Evolutionary conservation across 352 stramenopile species (phyloP).

Genomic region (Pythium insidiosum): DNA sequence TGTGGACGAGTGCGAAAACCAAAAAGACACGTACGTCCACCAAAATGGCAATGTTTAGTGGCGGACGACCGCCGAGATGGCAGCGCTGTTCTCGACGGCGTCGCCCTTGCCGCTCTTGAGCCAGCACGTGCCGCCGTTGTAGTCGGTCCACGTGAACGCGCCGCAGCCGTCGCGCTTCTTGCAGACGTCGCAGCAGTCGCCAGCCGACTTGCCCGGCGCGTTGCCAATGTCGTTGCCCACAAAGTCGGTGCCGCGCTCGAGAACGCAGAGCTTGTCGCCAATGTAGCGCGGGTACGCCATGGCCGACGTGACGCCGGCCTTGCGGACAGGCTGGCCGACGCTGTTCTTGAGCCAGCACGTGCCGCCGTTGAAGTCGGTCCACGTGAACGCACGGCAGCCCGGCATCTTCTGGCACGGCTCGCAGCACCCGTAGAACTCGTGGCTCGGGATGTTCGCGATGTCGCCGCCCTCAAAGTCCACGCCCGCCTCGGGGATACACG

Average conservation of each 20-base stretch:
- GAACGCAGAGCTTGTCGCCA: neutral
- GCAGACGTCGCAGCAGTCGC: too few relatives aligned
- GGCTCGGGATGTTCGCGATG: conserved; percentile 6
- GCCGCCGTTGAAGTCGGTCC: conserved; percentile 13
- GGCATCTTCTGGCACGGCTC: neutral
- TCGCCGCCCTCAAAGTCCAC: conserved; percentile 20
- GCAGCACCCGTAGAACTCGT: conserved; percentile 9
- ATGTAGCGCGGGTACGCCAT: neutral
- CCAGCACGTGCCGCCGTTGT: too few relatives aligned
- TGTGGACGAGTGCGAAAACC: too few relatives aligned
- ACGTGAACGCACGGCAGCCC: conserved; percentile 13
- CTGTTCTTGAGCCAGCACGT: conserved; percentile 23
- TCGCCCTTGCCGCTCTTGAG: too few relatives aligned
- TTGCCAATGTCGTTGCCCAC: neutral
- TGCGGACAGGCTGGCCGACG: conserved; percentile 2
- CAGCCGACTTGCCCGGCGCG: too few relatives aligned
- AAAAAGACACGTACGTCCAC: too few relatives aligned
- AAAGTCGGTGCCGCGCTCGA: neutral
- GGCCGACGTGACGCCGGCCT: neutral
- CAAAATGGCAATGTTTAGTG: too few relatives aligned
- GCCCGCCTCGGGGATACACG: neutral
- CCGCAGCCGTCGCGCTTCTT: too few relatives aligned
- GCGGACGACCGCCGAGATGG: too few relatives aligned
- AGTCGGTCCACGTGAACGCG: too few relatives aligned
- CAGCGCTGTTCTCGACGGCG: too few relatives aligned